Evolutionary conservation across 106 monocot genomes (phyloP).

Genomic region (Vanilla planifolia): DNA sequence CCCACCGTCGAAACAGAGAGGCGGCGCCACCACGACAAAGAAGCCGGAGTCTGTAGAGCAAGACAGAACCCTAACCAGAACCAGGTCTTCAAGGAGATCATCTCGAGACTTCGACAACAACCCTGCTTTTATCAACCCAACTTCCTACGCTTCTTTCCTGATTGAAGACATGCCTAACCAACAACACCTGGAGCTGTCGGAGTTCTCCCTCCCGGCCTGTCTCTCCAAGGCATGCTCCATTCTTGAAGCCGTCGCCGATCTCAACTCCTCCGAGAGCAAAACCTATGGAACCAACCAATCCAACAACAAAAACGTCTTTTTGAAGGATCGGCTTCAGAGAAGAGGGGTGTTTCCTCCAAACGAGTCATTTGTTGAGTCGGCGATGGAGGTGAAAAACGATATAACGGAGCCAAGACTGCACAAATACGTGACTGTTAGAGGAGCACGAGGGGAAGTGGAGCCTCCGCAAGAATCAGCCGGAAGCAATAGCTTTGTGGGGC

Average conservation of each 20-base stretch:
- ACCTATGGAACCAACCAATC: conserved; percentile 13
- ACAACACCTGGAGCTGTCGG: conserved; percentile 43
- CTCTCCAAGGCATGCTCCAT: conserved; percentile 92
- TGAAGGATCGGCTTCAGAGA: conserved; percentile 9
- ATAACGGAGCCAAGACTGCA: conserved; percentile 74
- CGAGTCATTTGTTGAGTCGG: conserved; percentile 48
- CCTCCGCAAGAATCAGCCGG: conserved; percentile 95
- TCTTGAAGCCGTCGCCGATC: conserved; percentile 92
- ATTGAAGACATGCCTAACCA: conserved; percentile 87
- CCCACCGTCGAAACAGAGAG: conserved; percentile 2
- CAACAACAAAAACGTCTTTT: conserved; percentile 11
- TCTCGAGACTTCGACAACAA: conserved; percentile 45
- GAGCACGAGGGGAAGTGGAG: conserved; percentile 34
- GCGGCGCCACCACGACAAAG: conserved; percentile 11
- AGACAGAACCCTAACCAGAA: conserved; percentile 21
- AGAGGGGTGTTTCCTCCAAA: conserved; percentile 10
- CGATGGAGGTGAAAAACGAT: conserved; percentile 50
- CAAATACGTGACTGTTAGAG: conserved; percentile 65
- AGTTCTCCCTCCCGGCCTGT: conserved; percentile 81
- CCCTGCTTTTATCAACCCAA: conserved; percentile 15
- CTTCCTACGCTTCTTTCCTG: conserved; percentile 49
- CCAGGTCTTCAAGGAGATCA: conserved; percentile 60
- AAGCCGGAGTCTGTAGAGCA: conserved; percentile 5
- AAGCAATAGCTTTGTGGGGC: conserved; percentile 76
- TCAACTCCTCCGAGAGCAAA: conserved; percentile 62